A percentile compares a stretch with the other conserved stretches of the same genome.
These are phyloP conservation scores for Lepidium didymum DNA, from an alignment of 345 rosid species.

Conservation along the genomic window DNA sequence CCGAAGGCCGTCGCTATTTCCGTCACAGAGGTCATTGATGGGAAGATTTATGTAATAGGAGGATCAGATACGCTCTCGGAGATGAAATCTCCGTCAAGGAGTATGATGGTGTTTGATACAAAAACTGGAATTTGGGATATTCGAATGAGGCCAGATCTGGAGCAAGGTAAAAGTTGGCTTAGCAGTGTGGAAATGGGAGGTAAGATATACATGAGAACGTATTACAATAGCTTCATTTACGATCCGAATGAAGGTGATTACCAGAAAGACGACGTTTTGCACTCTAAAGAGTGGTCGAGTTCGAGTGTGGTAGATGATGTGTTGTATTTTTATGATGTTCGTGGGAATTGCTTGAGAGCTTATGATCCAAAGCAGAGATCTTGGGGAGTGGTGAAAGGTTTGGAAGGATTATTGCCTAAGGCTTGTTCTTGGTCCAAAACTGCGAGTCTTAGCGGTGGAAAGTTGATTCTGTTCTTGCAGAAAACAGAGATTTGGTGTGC, in stretches of 20 bases:
- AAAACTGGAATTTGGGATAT: not conserved
- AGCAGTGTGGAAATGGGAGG: constrained; percentile 13
- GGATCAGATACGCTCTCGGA: constrained; percentile 4
- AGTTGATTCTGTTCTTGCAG: constrained; percentile 11
- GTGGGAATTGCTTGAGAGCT: constrained; percentile 5
- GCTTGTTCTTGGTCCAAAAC: constrained; percentile 8
- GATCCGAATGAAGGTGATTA: not conserved
- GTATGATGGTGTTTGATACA: constrained; percentile 16
- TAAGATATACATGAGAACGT: constrained; percentile 22
- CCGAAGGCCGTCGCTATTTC: constrained; percentile 17
- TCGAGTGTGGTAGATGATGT: constrained; percentile 18
- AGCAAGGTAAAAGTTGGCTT: constrained; percentile 15
- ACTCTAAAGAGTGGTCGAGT: constrained; percentile 13
- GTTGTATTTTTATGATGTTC: constrained; percentile 16
- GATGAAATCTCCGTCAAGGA: constrained; percentile 14
- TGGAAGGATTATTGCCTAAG: constrained; percentile 8
- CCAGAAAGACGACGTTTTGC: constrained; percentile 15
- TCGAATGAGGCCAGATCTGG: constrained; percentile 4
- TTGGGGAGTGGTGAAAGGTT: constrained; percentile 19
- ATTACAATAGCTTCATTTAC: constrained; percentile 13
- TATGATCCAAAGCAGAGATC: constrained; percentile 20
- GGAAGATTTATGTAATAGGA: constrained; percentile 18
- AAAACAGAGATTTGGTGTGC: constrained; percentile 23
- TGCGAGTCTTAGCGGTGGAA: not conserved
- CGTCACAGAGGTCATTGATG: not conserved